Evolutionary conservation across 139 green algal species (phyloP).

Genomic region (Coccomyxa sp.): DNA sequence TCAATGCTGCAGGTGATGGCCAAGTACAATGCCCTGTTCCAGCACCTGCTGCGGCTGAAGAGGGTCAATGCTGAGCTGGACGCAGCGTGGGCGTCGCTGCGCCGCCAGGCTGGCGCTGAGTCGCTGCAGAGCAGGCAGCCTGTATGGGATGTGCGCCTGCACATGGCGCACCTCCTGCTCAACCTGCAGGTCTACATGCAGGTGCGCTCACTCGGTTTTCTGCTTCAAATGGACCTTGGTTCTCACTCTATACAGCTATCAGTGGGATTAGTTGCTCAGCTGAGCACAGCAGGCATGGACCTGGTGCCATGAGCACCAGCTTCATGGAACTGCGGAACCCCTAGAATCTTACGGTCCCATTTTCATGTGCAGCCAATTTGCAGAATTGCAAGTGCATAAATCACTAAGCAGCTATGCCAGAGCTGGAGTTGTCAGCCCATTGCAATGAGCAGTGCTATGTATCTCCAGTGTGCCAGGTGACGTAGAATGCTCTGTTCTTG

Average conservation of each 20-base stretch:
- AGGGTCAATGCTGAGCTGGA: constrained; percentile 71
- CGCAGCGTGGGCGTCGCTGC: constrained; percentile 46
- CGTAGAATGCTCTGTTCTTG: not conserved
- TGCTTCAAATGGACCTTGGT: no score
- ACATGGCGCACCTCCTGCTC: constrained; percentile 75
- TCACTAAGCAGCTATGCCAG: no score
- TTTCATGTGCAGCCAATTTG: no score
- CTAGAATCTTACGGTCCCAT: no score
- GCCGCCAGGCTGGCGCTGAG: not conserved
- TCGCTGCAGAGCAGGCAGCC: not conserved
- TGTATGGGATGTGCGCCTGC: constrained; percentile 66
- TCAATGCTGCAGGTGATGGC: constrained; percentile 25
- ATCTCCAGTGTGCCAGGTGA: not conserved
- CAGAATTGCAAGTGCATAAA: not conserved
- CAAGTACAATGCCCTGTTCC: constrained; percentile 78
- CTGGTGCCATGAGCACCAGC: no score
- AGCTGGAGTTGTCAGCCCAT: not conserved
- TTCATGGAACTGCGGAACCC: no score
- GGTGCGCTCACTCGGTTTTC: no score
- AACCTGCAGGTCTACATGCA: constrained; percentile 87
- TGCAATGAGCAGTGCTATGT: not conserved
- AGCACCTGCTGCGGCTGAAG: constrained; percentile 76
- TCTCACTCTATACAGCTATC: no score
- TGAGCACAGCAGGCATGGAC: no score
- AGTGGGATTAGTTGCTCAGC: no score